Evolutionary conservation across 805 yeast species (phyloP), one percentile per base, ranked within the genome.

Genomic region (Candida piceae): DNA sequence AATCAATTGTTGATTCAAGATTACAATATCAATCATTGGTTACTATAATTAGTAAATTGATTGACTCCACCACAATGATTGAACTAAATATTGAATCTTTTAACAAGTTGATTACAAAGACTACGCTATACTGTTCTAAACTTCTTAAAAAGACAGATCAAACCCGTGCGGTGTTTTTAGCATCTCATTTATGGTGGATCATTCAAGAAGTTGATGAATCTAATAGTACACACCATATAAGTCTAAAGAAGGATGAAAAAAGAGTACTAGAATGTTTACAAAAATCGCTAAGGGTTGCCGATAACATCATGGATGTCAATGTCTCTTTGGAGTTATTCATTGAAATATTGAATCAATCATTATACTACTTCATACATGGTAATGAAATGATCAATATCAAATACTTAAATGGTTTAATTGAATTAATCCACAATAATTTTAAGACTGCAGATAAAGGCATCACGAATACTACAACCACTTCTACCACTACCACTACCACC

Each of bases 121-220:
- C 89, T 32, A 87, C 96, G 1, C 64, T 89, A 32, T 86, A 87
- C 52, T 95, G 95, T 5, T 85, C 95, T 11, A 86, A 85, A 58
- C 68, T 93, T 34, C 69, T 90, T 52, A 87, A 85, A 58, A 90
- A 90, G 58, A 88, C 93, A 24, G 97, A 90, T 53, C 98, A 93
- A 60, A 89, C 97, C 58, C 76, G 97, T 12, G 80, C 95, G 0
- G 95, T 88, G 5, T 86, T 84, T 55, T 62, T 76, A 35, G 89
- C 96, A 29, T 80, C 95, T 1, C 97, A 93, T 60, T 63, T 93
- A 33, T 93, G 96, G 96, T 85, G 95, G 93, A 83, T 90, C 53
- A 78, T 81, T 17, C 88, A 84, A 41, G 71, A 58, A 30, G 44
- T 46, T 22, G 61, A 50, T 23, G 60, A 54, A 29, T 27, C 49